Evolutionary conservation across 2,329 filamentous ascomycete species (phyloP), one percentile per base, ranked within the genome.

Genomic region (Cladosporium oxysporum): DNA sequence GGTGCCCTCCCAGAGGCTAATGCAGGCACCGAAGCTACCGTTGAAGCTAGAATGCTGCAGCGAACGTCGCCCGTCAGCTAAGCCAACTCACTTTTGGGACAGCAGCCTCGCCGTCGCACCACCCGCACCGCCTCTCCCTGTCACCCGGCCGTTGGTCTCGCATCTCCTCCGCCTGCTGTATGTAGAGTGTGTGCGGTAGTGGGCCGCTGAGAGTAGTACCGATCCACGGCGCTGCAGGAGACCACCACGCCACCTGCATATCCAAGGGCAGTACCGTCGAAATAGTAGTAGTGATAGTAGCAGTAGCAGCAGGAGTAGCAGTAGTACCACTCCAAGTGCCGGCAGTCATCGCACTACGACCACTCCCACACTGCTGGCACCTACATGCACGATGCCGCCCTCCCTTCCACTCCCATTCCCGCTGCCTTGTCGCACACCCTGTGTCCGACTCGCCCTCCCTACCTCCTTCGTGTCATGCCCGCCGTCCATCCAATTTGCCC

Each of bases 401-500:
- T 47, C n/a, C 41, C n/a, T 21, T 12, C 41, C 41, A 14, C 12
- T 33, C 23, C 33, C 55, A 21, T n/a, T 47, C n/a, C 41, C 55
- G 37, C 37, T n/a, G 37, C 37, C 18, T 28, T 33, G 31, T 58
- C 59, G 28, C 37, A 58, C 33, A 58, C 33, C 55, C 29, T 59
- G 35, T 59, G 57, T 59, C 33, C 60, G 60, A 50, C 58, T 61
- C 60, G 60, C 60, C 44, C 21, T 21, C 33, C 35, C 52, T 53
- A 16, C 58, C 26, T 33, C 29, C 21, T 35, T 33, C 33, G 61
- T 63, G 61, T 63, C 61, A 63, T 63, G 50, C 23, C 49, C 50
- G 35, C 49, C 47, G n/a, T 33, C 61, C 61, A 57, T 63, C 61
- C 61, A 63, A 63, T 63, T 63, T 63, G 61, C 61, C 35, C 37